Percentiles rank a stretch among this genome's conserved stretches.
Evolutionary conservation across 495 filamentous ascomycete species (phyloP).

Genomic region (Neurospora hispaniola): DNA sequence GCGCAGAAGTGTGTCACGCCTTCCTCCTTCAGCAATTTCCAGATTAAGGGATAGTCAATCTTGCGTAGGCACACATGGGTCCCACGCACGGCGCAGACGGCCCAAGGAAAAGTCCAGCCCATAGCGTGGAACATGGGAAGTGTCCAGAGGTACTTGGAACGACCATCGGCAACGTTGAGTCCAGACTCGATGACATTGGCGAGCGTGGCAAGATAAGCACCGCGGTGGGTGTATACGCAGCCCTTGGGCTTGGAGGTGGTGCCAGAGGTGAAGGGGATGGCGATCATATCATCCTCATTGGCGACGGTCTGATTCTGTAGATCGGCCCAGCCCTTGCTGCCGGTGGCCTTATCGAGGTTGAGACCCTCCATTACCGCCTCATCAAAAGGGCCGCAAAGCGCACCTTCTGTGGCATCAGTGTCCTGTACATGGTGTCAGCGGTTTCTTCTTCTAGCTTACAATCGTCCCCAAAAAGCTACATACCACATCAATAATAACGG

Average conservation of each 20-base stretch:
- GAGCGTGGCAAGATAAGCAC: constrained; percentile 73
- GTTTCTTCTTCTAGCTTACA: background rate
- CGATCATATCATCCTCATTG: constrained; percentile 71
- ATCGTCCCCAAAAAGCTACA: constrained; percentile 1
- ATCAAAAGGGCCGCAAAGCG: constrained; percentile 71
- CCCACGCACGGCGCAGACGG: constrained; percentile 80
- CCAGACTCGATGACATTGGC: constrained; percentile 84
- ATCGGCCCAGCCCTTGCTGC: constrained; percentile 63
- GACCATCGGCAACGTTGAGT: constrained; percentile 55
- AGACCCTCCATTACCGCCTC: constrained; percentile 75
- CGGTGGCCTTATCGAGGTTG: constrained; percentile 50
- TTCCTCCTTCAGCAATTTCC: constrained; percentile 74
- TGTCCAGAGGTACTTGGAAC: constrained; percentile 83
- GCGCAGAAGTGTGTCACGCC: constrained; percentile 90
- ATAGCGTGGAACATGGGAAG: constrained; percentile 91
- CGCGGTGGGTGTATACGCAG: constrained; percentile 83
- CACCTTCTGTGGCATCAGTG: constrained; percentile 65
- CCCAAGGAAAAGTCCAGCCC: constrained; percentile 84
- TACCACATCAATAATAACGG: constrained; percentile 60
- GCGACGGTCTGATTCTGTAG: constrained; percentile 50
- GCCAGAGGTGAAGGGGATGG: constrained; percentile 78
- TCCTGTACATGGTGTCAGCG: constrained; percentile 39
- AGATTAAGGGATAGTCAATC: constrained; percentile 89
- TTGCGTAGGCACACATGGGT: constrained; percentile 93
- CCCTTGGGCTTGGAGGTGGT: constrained; percentile 91